Conservation (phyloP, 225 moss, liverwort and hornwort genomes). For the Polytrichum commune region DNA sequence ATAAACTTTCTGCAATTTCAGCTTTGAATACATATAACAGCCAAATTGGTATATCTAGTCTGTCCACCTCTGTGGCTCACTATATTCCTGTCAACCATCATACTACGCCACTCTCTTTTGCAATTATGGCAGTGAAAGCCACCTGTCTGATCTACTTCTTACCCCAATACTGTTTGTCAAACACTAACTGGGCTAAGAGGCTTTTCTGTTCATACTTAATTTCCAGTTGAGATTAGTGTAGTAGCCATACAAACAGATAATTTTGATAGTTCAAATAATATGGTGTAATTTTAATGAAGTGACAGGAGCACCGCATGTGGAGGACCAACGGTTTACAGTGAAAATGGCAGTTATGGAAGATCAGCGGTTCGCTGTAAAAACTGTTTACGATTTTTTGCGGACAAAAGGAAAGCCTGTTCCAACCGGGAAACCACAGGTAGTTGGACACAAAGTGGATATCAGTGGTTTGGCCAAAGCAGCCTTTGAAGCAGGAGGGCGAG, state of each 20-base stretch:
- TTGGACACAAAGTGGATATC: constrained; percentile 98
- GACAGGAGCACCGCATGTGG: constrained; percentile 99
- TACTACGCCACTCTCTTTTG: too few relatives aligned
- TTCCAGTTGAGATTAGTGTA: too few relatives aligned
- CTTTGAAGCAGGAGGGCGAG: constrained; percentile 89
- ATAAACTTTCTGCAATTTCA: too few relatives aligned
- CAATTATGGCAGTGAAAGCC: too few relatives aligned
- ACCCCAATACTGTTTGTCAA: too few relatives aligned
- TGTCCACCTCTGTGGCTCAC: too few relatives aligned
- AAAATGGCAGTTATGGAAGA: constrained; percentile 63
- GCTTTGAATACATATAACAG: too few relatives aligned
- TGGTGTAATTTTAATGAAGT: constrained; percentile 96
- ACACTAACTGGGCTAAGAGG: too few relatives aligned
- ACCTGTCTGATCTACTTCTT: too few relatives aligned
- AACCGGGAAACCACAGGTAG: constrained; percentile 97
- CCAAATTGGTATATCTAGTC: too few relatives aligned
- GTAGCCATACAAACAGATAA: not conserved
- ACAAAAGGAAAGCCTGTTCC: constrained; percentile 86
- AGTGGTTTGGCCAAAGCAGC: constrained; percentile 91
- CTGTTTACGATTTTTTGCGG: constrained; percentile 89
- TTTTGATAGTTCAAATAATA: constrained; percentile 59
- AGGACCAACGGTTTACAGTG: constrained; percentile 73
- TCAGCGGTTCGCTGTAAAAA: constrained; percentile 82
- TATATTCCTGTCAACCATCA: too few relatives aligned
- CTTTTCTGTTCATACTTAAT: too few relatives aligned